Conservation (phyloP, 1,139 yeast species). For the Waltiozyma sp. region DNA sequence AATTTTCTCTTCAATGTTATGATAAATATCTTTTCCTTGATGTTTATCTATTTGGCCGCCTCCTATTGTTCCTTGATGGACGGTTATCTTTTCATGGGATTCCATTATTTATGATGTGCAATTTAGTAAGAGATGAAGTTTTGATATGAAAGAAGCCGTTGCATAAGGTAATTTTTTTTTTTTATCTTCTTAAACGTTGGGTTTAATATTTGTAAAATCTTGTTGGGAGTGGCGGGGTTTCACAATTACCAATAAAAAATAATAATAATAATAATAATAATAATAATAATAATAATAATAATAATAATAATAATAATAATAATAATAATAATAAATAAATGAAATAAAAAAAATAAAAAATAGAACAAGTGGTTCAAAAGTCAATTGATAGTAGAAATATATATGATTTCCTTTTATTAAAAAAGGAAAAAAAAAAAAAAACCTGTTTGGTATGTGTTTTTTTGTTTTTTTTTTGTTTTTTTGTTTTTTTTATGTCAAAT, state of each 20-base stretch:
- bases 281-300: too few relatives aligned
- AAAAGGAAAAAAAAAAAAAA: too few relatives aligned
- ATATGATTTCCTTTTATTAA: too few relatives aligned
- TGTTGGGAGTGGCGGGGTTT: neutral
- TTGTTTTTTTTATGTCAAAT: neutral
- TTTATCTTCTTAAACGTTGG: too few relatives aligned
- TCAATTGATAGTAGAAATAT: neutral
- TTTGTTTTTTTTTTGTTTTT: neutral
- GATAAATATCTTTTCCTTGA: neutral
- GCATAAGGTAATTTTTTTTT: too few relatives aligned
- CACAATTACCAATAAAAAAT: neutral
- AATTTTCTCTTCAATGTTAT: neutral
- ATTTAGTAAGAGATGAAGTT: neutral
- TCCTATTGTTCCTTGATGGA: constrained; percentile 1
- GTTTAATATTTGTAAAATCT: neutral
- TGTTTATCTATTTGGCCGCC: neutral
- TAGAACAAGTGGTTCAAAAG: too few relatives aligned
- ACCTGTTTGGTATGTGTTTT: neutral
- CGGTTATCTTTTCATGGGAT: constrained; percentile 2
- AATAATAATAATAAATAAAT: too few relatives aligned
- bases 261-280: too few relatives aligned
- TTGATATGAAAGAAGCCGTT: neutral
- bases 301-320: too few relatives aligned
- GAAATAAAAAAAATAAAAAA: too few relatives aligned
- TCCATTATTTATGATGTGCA: neutral